These are phyloP conservation scores for Alternaria dauci DNA, from an alignment of 2,329 filamentous ascomycete genomes.

Conservation along the genomic window DNA sequence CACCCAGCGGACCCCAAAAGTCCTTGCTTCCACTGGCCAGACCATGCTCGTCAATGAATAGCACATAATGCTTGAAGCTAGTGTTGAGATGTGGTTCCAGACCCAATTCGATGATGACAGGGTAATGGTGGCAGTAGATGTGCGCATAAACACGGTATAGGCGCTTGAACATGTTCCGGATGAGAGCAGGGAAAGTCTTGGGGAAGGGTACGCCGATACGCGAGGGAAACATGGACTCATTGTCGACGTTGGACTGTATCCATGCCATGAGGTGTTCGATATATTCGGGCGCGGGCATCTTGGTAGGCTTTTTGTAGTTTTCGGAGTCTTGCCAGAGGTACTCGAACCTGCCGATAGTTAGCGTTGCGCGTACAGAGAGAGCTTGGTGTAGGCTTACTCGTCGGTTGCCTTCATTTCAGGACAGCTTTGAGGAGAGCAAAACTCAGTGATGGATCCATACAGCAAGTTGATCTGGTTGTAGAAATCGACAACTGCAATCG, in stretches of 20 bases:
- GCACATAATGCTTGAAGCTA: slow-evolving; percentile 99
- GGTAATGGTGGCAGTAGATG: slow-evolving; percentile 98
- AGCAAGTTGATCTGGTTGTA: slow-evolving; percentile 99
- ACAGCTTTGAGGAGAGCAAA: slow-evolving; percentile 96
- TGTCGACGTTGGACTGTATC: slow-evolving; percentile 95
- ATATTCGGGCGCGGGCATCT: slow-evolving; percentile 96
- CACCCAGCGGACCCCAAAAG: slow-evolving; percentile 94
- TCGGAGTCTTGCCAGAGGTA: slow-evolving; percentile 99
- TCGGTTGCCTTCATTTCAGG: slow-evolving; percentile 99
- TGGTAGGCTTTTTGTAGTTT: slow-evolving; percentile 93
- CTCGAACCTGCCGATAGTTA: slow-evolving; percentile 73
- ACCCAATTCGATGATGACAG: slow-evolving; percentile 91
- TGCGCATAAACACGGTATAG: slow-evolving; percentile 98
- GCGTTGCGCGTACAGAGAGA: neutral
- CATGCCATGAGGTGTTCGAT: slow-evolving; percentile 98
- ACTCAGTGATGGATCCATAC: slow-evolving; percentile 98
- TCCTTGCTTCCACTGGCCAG: slow-evolving; percentile 87
- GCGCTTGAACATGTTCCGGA: slow-evolving; percentile 99
- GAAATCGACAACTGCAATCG: slow-evolving; percentile 88
- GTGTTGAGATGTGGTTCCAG: slow-evolving; percentile 98
- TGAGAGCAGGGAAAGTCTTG: slow-evolving; percentile 86
- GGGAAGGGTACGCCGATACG: slow-evolving; percentile 95
- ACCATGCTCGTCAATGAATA: slow-evolving; percentile 97
- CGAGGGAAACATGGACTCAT: slow-evolving; percentile 93
- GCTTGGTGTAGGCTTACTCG: slow-evolving; percentile 66